Evolutionary conservation across 1,284 basidiomycete species (phyloP).

Genomic region (Ceratobasidium theobromae): DNA sequence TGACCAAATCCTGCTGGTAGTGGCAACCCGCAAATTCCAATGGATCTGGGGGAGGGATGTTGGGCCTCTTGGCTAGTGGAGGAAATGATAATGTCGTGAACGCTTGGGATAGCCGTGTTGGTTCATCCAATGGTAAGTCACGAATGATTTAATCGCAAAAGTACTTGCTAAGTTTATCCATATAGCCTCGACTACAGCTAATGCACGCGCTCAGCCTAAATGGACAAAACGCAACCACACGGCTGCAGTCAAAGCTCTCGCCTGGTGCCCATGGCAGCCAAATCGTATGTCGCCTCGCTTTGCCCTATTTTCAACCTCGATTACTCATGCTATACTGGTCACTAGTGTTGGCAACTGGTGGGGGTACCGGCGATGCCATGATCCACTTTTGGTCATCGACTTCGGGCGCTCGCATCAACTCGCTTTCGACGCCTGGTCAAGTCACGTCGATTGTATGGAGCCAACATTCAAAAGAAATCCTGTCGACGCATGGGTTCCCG

Average conservation of each 20-base stretch:
- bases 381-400: conserved; percentile 93
- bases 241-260: conserved; percentile 93
- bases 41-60: conserved; percentile 73
- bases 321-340: conserved; percentile 34
- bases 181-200: conserved; percentile 40
- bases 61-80: conserved; percentile 84
- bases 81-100: conserved; percentile 97
- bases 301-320: not conserved
- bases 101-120: conserved; percentile 85
- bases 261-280: conserved; percentile 97
- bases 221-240: conserved; percentile 95
- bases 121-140: conserved; percentile 37
- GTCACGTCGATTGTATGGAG: conserved; percentile 92
- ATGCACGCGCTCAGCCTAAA: conserved; percentile 65
- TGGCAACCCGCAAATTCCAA: conserved; percentile 37
- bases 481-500: conserved; percentile 93
- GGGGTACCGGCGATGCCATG: conserved; percentile 91
- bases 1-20: too few relatives aligned
- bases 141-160: conserved; percentile 7
- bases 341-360: conserved; percentile 81
- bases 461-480: conserved; percentile 84
- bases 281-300: conserved; percentile 44
- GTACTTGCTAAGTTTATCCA: conserved; percentile 37
- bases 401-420: conserved; percentile 84
- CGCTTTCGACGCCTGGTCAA: conserved; percentile 82